phyloP scores from a whole-genome alignment of 2,329 filamentous ascomycete species.

The Rhytidhysteron rufulum region DNA sequence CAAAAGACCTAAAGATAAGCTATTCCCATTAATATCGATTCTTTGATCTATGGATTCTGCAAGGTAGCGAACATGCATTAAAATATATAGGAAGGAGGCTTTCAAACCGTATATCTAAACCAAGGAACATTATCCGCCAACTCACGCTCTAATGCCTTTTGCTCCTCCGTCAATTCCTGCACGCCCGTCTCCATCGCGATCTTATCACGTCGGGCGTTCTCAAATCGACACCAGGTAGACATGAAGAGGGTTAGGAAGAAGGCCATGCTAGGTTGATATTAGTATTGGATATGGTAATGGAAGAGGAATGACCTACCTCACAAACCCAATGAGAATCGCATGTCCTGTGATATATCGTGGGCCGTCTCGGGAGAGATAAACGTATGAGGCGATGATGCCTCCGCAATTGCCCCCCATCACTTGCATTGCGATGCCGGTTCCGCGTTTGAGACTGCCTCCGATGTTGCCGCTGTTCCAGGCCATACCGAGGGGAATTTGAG shows the following conservation, averaged over 20 bases:
- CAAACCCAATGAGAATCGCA: conserved; percentile 41
- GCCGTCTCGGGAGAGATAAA: conserved; percentile 44
- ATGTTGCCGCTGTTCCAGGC: conserved; percentile 60
- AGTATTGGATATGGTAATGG: background rate
- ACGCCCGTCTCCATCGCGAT: conserved; percentile 40
- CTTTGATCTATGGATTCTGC: too few species aligned
- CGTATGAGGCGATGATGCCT: conserved; percentile 61
- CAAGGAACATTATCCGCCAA: too few species aligned
- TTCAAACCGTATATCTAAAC: too few species aligned
- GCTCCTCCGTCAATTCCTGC: too few species aligned
- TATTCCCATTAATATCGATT: too few species aligned
- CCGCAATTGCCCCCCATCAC: conserved; percentile 61
- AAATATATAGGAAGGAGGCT: too few species aligned
- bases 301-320: conserved; percentile 28
- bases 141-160: too few species aligned
- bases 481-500: conserved; percentile 53
- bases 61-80: too few species aligned
- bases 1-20: too few species aligned
- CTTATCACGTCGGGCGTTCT: conserved; percentile 54
- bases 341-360: conserved; percentile 46
- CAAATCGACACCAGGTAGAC: conserved; percentile 54
- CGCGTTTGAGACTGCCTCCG: conserved; percentile 52
- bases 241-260: conserved; percentile 51
- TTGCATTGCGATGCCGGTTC: conserved; percentile 55
- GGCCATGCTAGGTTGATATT: conserved; percentile 38